Percentiles rank a stretch among this genome's conserved stretches.
These are phyloP conservation scores for Schizochytrium sp. DNA, from an alignment of 108 stramenopile species.

Conservation along the genomic window DNA sequence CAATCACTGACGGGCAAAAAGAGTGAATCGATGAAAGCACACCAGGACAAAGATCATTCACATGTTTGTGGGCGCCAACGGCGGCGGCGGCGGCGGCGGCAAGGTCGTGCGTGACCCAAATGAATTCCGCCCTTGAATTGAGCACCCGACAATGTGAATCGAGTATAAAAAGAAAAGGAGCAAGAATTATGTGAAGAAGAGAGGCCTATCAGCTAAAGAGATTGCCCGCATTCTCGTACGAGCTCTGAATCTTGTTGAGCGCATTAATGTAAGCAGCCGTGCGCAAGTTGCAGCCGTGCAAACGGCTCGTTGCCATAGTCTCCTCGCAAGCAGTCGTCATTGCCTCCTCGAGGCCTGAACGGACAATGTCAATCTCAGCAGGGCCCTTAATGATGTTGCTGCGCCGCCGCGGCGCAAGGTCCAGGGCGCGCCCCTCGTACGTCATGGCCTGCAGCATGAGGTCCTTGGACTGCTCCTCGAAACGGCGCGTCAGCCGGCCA, in stretches of 20 bases:
- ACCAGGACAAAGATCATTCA: too few species aligned
- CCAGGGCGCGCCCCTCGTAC: background rate
- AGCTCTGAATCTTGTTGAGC: background rate
- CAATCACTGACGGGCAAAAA: too few species aligned
- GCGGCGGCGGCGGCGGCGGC: too few species aligned
- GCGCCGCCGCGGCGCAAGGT: background rate
- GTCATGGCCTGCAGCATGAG: background rate
- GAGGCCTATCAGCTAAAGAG: background rate
- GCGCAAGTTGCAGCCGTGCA: background rate
- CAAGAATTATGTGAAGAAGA: too few species aligned
- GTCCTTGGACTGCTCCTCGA: constrained; percentile 20
- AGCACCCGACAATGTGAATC: too few species aligned
- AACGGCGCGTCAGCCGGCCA: constrained; percentile 23
- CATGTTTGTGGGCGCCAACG: too few species aligned
- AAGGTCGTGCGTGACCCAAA: too few species aligned
- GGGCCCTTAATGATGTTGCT: background rate
- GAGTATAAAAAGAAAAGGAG: too few species aligned
- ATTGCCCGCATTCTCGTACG: constrained; percentile 17
- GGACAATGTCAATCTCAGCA: constrained; percentile 23
- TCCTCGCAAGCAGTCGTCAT: constrained; percentile 5
- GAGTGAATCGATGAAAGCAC: too few species aligned
- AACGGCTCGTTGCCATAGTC: background rate
- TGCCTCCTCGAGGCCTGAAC: constrained; percentile 22
- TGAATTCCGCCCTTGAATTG: too few species aligned
- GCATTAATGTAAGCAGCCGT: constrained; percentile 21